Evolutionary conservation across 441 rosid species (phyloP), one percentile per base, ranked within the genome.

Genomic region (Pelargonium myrrhifolium): DNA sequence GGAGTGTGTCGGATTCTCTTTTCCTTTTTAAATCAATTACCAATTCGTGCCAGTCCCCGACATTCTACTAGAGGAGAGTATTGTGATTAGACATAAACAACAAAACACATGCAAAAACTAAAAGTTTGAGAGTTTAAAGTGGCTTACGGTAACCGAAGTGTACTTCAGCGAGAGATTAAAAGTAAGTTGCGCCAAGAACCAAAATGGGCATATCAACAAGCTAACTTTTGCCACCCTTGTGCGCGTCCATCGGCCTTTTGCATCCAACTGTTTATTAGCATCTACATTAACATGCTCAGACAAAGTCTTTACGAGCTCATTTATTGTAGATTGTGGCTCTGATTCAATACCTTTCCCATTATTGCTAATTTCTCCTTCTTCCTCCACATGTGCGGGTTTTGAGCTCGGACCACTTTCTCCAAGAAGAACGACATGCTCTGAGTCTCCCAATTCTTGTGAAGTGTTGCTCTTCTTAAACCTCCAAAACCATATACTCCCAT

Each of bases 101-200:
- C 6, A 55, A 63, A 73, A 28, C 35, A 74, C 6, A 61, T 1
- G 64, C 21, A 39, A 18, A 9, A 9, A 53, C 18, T 53, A 53
- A 10, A 53, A 53, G 59, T 9, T 37, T 49, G 45, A 67, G 67
- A 68, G 65, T 9, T 37, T 37, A 20, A 40, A 65, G 67, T 71
- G 62, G 65, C 89, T 82, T 80, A 93, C 97, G 45, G 97, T 93
- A 21, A 90, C 96, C 0, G 96, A 85, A 20, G 99, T 93, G 75
- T 90, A 89, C 83, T 93, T 90, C 76, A 93, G 74, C 9, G 97
- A 93, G 56, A 93, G 84, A 77, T 93, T 90, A 73, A 93, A 93
- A 60, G 90, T 80, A 69, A 93, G 85, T 81, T 90, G 97, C 0
- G 99, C 99, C 51, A 90, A 69, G 77, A 93, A 93, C 99, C 99